These are phyloP conservation scores for Chiua sp. DNA, from an alignment of 1,284 basidiomycete species.

Conservation along the genomic window DNA sequence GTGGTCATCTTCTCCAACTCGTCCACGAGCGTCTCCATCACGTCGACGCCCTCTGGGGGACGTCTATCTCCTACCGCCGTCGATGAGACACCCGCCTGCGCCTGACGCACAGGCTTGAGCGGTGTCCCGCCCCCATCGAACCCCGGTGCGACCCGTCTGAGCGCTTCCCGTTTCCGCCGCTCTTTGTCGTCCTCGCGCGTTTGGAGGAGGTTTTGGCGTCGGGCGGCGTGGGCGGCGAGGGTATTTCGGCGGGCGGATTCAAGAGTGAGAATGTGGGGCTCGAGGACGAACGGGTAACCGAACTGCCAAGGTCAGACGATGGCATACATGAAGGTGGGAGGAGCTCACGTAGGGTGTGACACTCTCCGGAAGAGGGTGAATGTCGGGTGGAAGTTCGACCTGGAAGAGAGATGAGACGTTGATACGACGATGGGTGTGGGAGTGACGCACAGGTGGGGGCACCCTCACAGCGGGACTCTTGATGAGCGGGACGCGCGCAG, in stretches of 20 bases:
- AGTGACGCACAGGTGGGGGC: slow-evolving; percentile 68
- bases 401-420: slow-evolving; percentile 35
- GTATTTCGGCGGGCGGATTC: slow-evolving; percentile 72
- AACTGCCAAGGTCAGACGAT: slow-evolving; percentile 58
- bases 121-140: slow-evolving; percentile 65
- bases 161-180: slow-evolving; percentile 73
- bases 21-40: slow-evolving; percentile 84
- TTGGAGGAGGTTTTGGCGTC: slow-evolving; percentile 71
- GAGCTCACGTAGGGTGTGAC: slow-evolving; percentile 83
- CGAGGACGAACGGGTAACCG: slow-evolving; percentile 92
- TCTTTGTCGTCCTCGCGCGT: slow-evolving; percentile 81
- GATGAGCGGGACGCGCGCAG: slow-evolving; percentile 81
- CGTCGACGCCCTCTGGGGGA: slow-evolving; percentile 45
- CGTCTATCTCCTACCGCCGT: slow-evolving; percentile 8
- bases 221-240: slow-evolving; percentile 65
- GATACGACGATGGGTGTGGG: not conserved
- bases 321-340: not conserved
- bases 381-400: slow-evolving; percentile 86
- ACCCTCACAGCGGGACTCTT: slow-evolving; percentile 91
- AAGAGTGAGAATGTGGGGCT: slow-evolving; percentile 79
- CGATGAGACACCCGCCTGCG: not conserved
- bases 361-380: slow-evolving; percentile 90
- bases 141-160: slow-evolving; percentile 76
- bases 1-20: slow-evolving; percentile 57
- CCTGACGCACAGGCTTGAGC: slow-evolving; percentile 56